A percentile compares a stretch with the other conserved stretches of the same genome.
Conservation (phyloP, 1,284 basidiomycete species). For the Pyrrhoderma lamaoense region DNA sequence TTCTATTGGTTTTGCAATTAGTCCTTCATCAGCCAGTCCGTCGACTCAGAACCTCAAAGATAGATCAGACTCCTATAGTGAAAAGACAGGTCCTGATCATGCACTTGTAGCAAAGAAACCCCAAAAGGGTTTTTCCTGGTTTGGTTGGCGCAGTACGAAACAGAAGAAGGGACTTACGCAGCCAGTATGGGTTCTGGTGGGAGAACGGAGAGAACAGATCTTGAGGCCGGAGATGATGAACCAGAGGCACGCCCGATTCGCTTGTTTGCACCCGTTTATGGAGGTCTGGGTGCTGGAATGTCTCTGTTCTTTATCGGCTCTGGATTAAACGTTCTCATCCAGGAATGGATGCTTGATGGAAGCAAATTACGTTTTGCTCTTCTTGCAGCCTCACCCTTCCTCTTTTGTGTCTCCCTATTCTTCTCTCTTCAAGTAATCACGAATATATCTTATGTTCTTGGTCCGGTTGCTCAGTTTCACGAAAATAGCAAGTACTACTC, state of each 20-base stretch:
- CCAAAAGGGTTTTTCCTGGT: slow-evolving; percentile 14
- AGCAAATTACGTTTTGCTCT: slow-evolving; percentile 58
- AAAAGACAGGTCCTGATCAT: not conserved
- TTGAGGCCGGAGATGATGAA: slow-evolving; percentile 43
- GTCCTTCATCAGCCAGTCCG: not conserved
- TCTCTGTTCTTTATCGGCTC: slow-evolving; percentile 57
- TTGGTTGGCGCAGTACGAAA: slow-evolving; percentile 19
- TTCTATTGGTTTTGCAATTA: slow-evolving; percentile 25
- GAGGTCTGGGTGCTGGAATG: slow-evolving; percentile 61
- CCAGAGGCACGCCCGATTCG: slow-evolving; percentile 48
- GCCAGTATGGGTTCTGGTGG: slow-evolving; percentile 33
- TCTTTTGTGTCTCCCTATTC: slow-evolving; percentile 69
- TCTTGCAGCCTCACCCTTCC: slow-evolving; percentile 54
- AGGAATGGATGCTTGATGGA: slow-evolving; percentile 64
- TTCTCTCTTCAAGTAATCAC: slow-evolving; percentile 56
- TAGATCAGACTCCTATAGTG: not conserved
- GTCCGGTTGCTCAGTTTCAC: slow-evolving; percentile 68
- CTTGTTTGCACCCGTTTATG: slow-evolving; percentile 74
- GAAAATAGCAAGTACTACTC: slow-evolving; percentile 71
- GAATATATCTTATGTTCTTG: slow-evolving; percentile 56
- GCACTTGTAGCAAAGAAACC: slow-evolving; percentile 1
- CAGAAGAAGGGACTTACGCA: slow-evolving; percentile 8
- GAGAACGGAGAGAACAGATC: slow-evolving; percentile 31
- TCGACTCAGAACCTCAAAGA: slow-evolving; percentile 8
- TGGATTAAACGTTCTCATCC: slow-evolving; percentile 50